Conservation (phyloP, 768 basidiomycete species). For the Pholiota microspora region DNA sequence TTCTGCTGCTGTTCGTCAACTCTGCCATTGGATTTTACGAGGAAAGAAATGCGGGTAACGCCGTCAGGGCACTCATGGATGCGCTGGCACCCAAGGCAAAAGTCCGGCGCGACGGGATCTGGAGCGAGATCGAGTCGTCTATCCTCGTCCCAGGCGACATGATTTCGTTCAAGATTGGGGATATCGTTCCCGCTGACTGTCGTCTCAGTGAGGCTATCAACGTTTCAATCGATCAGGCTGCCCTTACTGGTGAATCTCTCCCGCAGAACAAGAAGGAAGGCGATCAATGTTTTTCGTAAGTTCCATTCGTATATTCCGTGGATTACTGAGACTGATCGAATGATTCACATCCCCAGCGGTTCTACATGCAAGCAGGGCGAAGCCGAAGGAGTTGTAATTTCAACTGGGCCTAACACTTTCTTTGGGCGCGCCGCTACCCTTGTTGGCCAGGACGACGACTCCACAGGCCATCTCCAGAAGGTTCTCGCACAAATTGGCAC, state of each 20-base stretch:
- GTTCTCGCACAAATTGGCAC: conserved; percentile 97
- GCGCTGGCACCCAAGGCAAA: conserved; percentile 97
- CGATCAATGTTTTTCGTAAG: conserved; percentile 98
- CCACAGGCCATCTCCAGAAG: conserved; percentile 97
- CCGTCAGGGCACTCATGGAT: conserved; percentile 99
- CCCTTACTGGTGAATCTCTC: conserved; percentile 95
- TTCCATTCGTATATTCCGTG: conserved; percentile 24
- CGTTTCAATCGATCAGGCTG: conserved; percentile 97
- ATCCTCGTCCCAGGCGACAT: conserved; percentile 94
- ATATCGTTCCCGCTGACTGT: conserved; percentile 96
- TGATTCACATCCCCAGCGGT: conserved; percentile 50
- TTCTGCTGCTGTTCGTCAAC: conserved; percentile 90
- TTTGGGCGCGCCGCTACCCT: conserved; percentile 98
- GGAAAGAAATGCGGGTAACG: conserved; percentile 95
- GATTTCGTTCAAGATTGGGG: conserved; percentile 98
- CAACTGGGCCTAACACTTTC: conserved; percentile 97
- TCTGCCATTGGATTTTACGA: conserved; percentile 98
- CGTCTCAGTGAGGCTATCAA: conserved; percentile 96
- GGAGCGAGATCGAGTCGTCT: conserved; percentile 90
- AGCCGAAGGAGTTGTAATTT: conserved; percentile 97
- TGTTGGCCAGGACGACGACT: conserved; percentile 97
- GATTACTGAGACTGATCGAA: neutral
- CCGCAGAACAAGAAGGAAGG: conserved; percentile 88
- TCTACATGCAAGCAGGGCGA: conserved; percentile 99
- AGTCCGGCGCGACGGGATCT: conserved; percentile 80